Evolutionary conservation across 805 yeast genomes (phyloP).

Genomic region (Kazachstania bromeliacearum): DNA sequence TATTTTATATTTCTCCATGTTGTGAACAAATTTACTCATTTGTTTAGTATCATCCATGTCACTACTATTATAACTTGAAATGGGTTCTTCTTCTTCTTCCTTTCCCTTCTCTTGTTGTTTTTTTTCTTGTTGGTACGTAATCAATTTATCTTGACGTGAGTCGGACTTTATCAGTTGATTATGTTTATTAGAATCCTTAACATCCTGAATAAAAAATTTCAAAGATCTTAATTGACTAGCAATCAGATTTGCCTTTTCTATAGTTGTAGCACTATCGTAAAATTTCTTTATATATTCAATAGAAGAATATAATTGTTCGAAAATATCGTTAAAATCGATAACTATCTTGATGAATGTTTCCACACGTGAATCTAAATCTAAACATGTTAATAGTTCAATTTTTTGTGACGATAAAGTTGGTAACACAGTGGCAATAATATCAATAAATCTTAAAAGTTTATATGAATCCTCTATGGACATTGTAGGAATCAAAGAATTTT

Average conservation of each 20-base stretch:
- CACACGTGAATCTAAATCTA: slow-evolving; percentile 30
- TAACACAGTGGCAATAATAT: slow-evolving; percentile 41
- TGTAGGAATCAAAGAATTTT: slow-evolving; percentile 15
- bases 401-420: slow-evolving; percentile 42
- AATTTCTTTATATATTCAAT: slow-evolving; percentile 37
- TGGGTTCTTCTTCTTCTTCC: slow-evolving; percentile 19
- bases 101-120: background rate
- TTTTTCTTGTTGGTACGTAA: background rate
- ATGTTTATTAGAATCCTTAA: slow-evolving; percentile 24
- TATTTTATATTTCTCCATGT: slow-evolving; percentile 59
- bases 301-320: slow-evolving; percentile 30
- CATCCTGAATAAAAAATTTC: slow-evolving; percentile 39
- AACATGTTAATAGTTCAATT: slow-evolving; percentile 30
- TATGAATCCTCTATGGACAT: slow-evolving; percentile 6
- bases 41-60: slow-evolving; percentile 78
- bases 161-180: slow-evolving; percentile 4
- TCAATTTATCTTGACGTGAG: background rate
- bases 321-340: slow-evolving; percentile 31
- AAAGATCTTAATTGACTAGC: slow-evolving; percentile 48
- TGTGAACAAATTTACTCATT: slow-evolving; percentile 68
- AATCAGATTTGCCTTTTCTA: slow-evolving; percentile 45
- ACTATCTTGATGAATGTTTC: slow-evolving; percentile 28
- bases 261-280: slow-evolving; percentile 39
- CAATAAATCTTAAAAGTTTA: slow-evolving; percentile 30
- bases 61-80: slow-evolving; percentile 17